Base-by-base conservation (phyloP, 1,284 basidiomycete genomes). In the Porodaedalea pini region DNA sequence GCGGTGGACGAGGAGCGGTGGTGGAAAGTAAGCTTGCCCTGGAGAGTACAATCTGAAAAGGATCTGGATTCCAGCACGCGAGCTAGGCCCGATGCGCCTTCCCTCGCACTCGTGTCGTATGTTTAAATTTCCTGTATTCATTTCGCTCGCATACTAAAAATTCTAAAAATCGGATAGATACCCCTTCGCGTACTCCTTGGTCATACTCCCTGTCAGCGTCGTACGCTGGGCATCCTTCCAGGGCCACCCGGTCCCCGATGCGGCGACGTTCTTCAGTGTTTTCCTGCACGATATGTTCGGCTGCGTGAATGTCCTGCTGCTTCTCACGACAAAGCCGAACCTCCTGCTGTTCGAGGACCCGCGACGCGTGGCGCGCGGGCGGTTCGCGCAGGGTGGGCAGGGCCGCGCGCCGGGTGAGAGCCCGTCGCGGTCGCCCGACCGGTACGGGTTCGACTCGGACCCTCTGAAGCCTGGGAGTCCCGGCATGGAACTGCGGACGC, bases 201-300 rank as follows among this genome's bases (percentile, higher is more conserved):
- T 68, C 39, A 52, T 69, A 29, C 54, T 70, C 19, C 69, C 69
- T 2, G 59, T 71, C 23, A 66, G 66, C 56, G 61, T 68, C 43
- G 67, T 64, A 19, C 65, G 69, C 34, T 71, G 68, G 68, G 63
- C 61, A 34, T 55, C 41, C 31, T 67, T 68, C 59, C 48, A 39
- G 21, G 43, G 53, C 34, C 53, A 47, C 15, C 63, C 31, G 17
- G 67, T 72, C 34, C 66, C 71, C 2, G 63, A 70, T 8, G 65
- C 67, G 6, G 68, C 68, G 25, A 74, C 69, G 3, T 68, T 76
- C 40, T 61, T 65, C 31, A 67, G 69, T 32, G 61, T 67, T 11
- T 61, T 67, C 25, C 59, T 74, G 21, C 75, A 70, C 61, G 57
- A 55, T 34, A 45, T 40, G 21, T 59, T 55, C 32, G 57, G 57